Evolutionary conservation across 805 yeast species (phyloP).

Genomic region (Wickerhamiella qilinensis): DNA sequence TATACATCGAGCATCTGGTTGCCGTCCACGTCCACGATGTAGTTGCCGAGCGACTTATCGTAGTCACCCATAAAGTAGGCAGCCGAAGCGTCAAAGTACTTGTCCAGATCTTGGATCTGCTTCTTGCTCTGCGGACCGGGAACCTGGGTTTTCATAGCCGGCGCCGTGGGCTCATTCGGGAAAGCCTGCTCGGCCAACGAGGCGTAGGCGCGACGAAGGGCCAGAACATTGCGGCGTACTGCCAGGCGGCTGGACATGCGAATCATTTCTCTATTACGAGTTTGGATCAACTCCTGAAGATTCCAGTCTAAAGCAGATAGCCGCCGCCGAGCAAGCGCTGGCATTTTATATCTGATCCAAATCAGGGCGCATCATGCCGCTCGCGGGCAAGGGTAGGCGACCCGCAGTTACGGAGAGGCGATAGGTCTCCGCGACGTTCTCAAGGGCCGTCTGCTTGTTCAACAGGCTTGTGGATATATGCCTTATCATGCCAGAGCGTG

Average conservation of each 20-base stretch:
- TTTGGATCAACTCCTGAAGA: too few species aligned
- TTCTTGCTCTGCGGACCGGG: constrained; percentile 64
- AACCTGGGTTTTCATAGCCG: constrained; percentile 42
- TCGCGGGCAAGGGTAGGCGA: too few species aligned
- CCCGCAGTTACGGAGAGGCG: too few species aligned
- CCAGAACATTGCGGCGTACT: background rate
- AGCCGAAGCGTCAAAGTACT: constrained; percentile 56
- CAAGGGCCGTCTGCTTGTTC: too few species aligned
- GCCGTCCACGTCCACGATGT: constrained; percentile 68
- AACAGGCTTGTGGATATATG: too few species aligned
- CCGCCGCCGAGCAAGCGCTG: too few species aligned
- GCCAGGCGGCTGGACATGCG: background rate
- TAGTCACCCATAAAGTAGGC: constrained; percentile 66
- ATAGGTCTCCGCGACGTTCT: too few species aligned
- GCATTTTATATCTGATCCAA: too few species aligned
- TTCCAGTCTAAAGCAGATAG: background rate
- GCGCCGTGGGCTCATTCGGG: constrained; percentile 67
- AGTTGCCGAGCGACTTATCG: constrained; percentile 60
- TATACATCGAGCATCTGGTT: constrained; percentile 58
- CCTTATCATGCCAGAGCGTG: too few species aligned
- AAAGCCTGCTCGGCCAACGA: constrained; percentile 26
- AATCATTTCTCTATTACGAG: too few species aligned
- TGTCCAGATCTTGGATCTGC: constrained; percentile 35
- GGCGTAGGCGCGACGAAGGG: constrained; percentile 2
- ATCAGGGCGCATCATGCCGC: too few species aligned